phyloP scores from a whole-genome alignment of 2,329 filamentous ascomycete species.

The Plectosphaerella sp. region DNA sequence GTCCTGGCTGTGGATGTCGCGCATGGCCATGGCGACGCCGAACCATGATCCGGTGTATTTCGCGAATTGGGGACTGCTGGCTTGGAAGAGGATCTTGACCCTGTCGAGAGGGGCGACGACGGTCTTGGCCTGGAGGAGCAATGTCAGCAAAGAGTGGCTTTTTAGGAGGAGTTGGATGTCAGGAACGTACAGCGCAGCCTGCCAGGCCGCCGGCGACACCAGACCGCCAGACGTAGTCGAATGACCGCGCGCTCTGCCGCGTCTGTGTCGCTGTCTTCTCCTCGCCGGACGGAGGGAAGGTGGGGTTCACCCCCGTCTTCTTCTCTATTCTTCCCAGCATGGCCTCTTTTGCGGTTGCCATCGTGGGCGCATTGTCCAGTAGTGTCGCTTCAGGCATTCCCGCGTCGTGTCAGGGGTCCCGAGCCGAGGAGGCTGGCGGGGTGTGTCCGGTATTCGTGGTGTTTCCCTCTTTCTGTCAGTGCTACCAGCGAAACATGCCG shows the following conservation, averaged over 20 bases:
- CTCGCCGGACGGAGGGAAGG: constrained; percentile 46
- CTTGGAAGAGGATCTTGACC: constrained; percentile 98
- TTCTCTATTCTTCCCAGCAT: constrained; percentile 19
- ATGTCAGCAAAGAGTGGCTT: constrained; percentile 6
- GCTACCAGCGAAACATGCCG: neutral
- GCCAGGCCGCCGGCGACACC: constrained; percentile 85
- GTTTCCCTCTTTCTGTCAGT: neutral
- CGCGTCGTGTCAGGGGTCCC: neutral
- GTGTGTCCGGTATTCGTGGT: neutral
- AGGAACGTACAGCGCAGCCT: constrained; percentile 74
- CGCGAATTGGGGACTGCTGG: constrained; percentile 86
- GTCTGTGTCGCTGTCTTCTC: constrained; percentile 33
- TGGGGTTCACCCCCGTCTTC: constrained; percentile 19
- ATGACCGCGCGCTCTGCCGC: constrained; percentile 54
- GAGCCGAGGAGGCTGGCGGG: neutral
- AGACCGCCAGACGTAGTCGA: constrained; percentile 80
- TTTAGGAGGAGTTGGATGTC: neutral
- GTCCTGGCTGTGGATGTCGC: constrained; percentile 73
- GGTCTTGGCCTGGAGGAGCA: constrained; percentile 74
- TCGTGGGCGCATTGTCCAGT: constrained; percentile 54
- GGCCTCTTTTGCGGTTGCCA: constrained; percentile 38
- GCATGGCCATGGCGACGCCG: constrained; percentile 76
- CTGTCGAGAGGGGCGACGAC: constrained; percentile 92
- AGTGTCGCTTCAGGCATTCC: neutral
- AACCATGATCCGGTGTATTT: constrained; percentile 90